Evolutionary conservation across 495 filamentous ascomycete genomes (phyloP).

Genomic region (Pseudomonodictys pantanalensis): DNA sequence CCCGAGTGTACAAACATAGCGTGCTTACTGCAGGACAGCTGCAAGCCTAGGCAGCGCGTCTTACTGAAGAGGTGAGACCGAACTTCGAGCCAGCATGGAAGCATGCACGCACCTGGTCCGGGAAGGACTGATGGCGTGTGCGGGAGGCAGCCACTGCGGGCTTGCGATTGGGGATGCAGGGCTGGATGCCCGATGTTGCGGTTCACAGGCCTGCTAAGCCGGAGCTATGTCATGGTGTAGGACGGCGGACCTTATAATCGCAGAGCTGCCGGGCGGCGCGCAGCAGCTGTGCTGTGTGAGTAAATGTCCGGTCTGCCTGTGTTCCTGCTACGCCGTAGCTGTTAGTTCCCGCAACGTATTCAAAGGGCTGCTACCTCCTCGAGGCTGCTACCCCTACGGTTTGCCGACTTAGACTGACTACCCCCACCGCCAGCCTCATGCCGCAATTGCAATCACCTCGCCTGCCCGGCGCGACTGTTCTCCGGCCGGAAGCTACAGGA

Average conservation of each 20-base stretch:
- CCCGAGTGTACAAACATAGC: constrained; percentile 9
- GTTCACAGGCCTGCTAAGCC: neutral
- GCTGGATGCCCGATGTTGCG: constrained; percentile 21
- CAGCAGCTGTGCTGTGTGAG: neutral
- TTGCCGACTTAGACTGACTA: no score
- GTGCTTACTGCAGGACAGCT: constrained; percentile 24
- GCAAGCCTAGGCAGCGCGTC: constrained; percentile 5
- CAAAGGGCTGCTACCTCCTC: neutral
- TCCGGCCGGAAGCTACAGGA: constrained; percentile 20
- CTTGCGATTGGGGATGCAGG: neutral
- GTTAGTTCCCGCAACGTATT: neutral
- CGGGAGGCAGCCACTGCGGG: neutral
- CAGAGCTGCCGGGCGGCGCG: neutral
- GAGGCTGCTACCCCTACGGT: no score
- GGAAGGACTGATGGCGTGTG: neutral
- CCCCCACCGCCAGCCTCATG: constrained; percentile 1
- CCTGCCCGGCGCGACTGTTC: constrained; percentile 27
- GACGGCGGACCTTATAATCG: constrained; percentile 16
- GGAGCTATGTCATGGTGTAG: neutral
- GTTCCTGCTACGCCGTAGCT: neutral
- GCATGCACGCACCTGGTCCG: neutral
- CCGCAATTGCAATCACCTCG: constrained; percentile 24
- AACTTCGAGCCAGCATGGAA: neutral
- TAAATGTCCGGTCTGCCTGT: constrained; percentile 4
- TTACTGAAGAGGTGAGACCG: constrained; percentile 19